A percentile compares a stretch with the other conserved stretches of the same genome.
These are phyloP conservation scores for Neoscytalidium dimidiatum DNA, from an alignment of 2,329 filamentous ascomycete genomes.

Conservation along the genomic window DNA sequence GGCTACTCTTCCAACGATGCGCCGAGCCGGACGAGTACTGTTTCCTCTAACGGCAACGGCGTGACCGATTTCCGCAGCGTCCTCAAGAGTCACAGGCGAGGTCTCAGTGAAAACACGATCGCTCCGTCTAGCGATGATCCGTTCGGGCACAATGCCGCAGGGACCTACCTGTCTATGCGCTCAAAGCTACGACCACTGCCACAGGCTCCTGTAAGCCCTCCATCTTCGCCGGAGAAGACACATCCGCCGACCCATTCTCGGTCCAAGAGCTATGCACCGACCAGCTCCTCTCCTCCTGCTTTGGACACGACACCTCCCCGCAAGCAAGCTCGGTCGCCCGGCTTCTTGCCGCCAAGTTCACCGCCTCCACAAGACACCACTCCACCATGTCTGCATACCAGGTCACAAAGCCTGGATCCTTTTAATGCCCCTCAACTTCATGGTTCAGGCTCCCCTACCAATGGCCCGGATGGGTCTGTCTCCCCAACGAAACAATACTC, in stretches of 20 bases:
- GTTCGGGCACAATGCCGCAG: conserved; percentile 53
- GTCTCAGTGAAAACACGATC: conserved; percentile 70
- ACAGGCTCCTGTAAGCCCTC: conserved; percentile 31
- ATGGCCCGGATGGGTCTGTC: conserved; percentile 42
- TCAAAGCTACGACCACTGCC: conserved; percentile 57
- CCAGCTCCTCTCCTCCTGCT: neutral
- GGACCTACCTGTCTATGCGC: conserved; percentile 65
- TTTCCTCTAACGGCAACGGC: conserved; percentile 72
- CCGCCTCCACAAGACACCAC: neutral
- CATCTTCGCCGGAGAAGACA: conserved; percentile 30
- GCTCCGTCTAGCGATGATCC: conserved; percentile 44
- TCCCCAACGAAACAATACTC: conserved; percentile 46
- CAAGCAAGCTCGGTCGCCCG: neutral
- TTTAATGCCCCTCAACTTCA: conserved; percentile 44
- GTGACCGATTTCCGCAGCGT: conserved; percentile 59
- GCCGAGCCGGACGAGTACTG: conserved; percentile 66
- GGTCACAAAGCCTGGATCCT: conserved; percentile 27
- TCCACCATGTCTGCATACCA: neutral
- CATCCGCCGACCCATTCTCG: conserved; percentile 27
- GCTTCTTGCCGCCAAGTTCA: neutral
- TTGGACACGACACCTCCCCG: neutral
- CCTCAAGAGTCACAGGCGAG: conserved; percentile 65
- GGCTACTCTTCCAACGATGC: conserved; percentile 28
- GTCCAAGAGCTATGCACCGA: conserved; percentile 42
- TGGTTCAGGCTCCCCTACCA: conserved; percentile 47